Evolutionary conservation across 805 yeast species (phyloP).

Genomic region (Pichia manshurica): DNA sequence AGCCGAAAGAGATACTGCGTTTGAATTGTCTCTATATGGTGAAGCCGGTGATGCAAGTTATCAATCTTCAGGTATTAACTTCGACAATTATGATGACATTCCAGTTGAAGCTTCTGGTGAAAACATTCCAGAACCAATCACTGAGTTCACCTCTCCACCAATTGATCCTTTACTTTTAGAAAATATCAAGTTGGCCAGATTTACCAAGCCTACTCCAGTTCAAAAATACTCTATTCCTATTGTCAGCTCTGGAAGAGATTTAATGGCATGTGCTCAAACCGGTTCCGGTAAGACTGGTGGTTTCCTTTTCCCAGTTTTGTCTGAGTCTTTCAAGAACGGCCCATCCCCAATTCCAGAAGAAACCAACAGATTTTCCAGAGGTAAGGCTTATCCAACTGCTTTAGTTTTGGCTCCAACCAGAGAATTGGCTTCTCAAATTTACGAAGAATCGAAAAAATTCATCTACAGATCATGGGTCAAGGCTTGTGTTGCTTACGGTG

Average conservation of each 20-base stretch:
- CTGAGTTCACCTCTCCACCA: constrained; percentile 86
- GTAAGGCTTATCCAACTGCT: constrained; percentile 90
- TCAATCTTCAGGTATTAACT: constrained; percentile 96
- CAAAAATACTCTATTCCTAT: constrained; percentile 88
- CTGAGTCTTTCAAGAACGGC: constrained; percentile 84
- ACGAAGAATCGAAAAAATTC: constrained; percentile 91
- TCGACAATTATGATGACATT: constrained; percentile 96
- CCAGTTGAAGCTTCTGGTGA: constrained; percentile 98
- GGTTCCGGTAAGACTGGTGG: constrained; percentile 99
- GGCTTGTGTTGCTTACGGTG: constrained; percentile 97
- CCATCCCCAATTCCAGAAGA: constrained; percentile 57
- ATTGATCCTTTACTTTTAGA: constrained; percentile 79
- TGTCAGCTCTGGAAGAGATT: constrained; percentile 63
- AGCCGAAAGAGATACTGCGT: constrained; percentile 59
- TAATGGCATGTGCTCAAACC: constrained; percentile 95
- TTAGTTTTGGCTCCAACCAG: constrained; percentile 97
- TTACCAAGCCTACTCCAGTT: constrained; percentile 93
- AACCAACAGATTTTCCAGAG: constrained; percentile 46
- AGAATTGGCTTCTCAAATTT: constrained; percentile 96
- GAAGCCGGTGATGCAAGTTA: constrained; percentile 61
- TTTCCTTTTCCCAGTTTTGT: constrained; percentile 93
- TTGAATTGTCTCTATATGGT: constrained; percentile 84
- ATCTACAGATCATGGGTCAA: constrained; percentile 97
- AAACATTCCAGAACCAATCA: constrained; percentile 88
- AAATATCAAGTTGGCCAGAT: constrained; percentile 83